Conservation (phyloP, 371 early-diverging fungal species). For the Gilbertella persicaria region DNA sequence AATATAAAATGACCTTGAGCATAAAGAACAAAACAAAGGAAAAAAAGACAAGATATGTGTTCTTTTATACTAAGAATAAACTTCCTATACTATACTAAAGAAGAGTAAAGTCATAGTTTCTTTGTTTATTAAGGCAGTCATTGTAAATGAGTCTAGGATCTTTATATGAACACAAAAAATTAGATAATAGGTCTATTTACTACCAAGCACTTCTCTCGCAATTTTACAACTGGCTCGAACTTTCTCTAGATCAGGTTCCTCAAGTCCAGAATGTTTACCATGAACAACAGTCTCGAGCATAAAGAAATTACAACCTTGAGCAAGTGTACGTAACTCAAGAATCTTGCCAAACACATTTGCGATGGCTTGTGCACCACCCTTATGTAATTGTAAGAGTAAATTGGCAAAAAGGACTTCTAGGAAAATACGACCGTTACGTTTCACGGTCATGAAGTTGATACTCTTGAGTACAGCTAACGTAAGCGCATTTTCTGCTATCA, state of each 20-base stretch:
- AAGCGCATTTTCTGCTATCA: slow-evolving; percentile 63
- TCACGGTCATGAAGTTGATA: slow-evolving; percentile 72
- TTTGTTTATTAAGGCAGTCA: too few relatives aligned
- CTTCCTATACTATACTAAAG: neutral
- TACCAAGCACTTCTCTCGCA: slow-evolving; percentile 57
- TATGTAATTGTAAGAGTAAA: slow-evolving; percentile 38
- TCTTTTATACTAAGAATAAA: slow-evolving; percentile 4
- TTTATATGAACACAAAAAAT: slow-evolving; percentile 1
- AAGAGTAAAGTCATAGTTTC: neutral
- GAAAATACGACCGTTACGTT: slow-evolving; percentile 62
- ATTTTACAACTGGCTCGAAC: slow-evolving; percentile 67
- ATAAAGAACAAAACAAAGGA: slow-evolving; percentile 1
- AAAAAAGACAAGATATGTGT: neutral
- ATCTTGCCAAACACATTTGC: slow-evolving; percentile 63
- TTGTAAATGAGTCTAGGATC: slow-evolving; percentile 16
- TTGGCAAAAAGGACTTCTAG: slow-evolving; percentile 69
- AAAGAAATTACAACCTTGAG: slow-evolving; percentile 76
- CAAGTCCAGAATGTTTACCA: slow-evolving; percentile 28
- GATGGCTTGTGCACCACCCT: slow-evolving; percentile 51
- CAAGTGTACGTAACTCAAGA: slow-evolving; percentile 59
- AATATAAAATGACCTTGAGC: slow-evolving; percentile 12
- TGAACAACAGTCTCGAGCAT: slow-evolving; percentile 64
- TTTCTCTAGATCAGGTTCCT: slow-evolving; percentile 53
- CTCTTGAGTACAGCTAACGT: slow-evolving; percentile 71
- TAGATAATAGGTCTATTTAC: slow-evolving; percentile 9